Percentiles rank a stretch among this genome's conserved stretches.
Conservation (phyloP, 2,329 filamentous ascomycete genomes). For the Aspergillus amoenus region DNA sequence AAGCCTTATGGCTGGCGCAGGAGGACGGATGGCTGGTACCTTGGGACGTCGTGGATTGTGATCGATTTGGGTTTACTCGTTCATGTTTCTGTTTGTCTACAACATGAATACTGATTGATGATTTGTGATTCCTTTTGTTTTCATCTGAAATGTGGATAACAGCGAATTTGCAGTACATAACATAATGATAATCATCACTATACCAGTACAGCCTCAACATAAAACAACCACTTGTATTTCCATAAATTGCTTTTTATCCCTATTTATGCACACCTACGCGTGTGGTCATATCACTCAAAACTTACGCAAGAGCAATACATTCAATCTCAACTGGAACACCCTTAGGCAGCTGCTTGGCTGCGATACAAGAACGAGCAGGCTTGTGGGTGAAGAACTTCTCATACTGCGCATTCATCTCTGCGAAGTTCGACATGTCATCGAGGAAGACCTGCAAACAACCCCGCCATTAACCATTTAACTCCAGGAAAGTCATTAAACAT, state of each 20-base stretch:
- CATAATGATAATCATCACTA: slow-evolving; percentile 2
- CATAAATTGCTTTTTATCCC: background rate
- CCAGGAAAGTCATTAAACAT: background rate
- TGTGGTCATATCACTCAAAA: background rate
- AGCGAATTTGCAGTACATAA: background rate
- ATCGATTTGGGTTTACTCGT: slow-evolving; percentile 9
- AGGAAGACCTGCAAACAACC: slow-evolving; percentile 66
- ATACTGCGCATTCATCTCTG: slow-evolving; percentile 73
- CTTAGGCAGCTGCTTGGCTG: slow-evolving; percentile 63
- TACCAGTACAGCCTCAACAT: background rate
- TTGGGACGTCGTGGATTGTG: slow-evolving; percentile 30
- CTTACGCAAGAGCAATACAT: slow-evolving; percentile 57
- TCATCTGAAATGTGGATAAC: background rate
- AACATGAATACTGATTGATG: slow-evolving; percentile 5
- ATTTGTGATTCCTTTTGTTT: background rate
- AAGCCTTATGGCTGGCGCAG: slow-evolving; percentile 67
- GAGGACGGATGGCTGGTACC: slow-evolving; percentile 53
- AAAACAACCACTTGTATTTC: background rate
- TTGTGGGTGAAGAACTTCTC: slow-evolving; percentile 67
- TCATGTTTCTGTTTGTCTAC: slow-evolving; percentile 6
- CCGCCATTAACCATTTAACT: background rate
- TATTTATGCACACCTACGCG: background rate
- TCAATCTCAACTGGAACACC: slow-evolving; percentile 66
- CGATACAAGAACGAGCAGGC: slow-evolving; percentile 63
- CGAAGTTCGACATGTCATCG: slow-evolving; percentile 86